A percentile compares a stretch with the other conserved stretches of the same genome.
Conservation (phyloP, 2,329 filamentous ascomycete species). For the Coniochaeta hoffmannii region DNA sequence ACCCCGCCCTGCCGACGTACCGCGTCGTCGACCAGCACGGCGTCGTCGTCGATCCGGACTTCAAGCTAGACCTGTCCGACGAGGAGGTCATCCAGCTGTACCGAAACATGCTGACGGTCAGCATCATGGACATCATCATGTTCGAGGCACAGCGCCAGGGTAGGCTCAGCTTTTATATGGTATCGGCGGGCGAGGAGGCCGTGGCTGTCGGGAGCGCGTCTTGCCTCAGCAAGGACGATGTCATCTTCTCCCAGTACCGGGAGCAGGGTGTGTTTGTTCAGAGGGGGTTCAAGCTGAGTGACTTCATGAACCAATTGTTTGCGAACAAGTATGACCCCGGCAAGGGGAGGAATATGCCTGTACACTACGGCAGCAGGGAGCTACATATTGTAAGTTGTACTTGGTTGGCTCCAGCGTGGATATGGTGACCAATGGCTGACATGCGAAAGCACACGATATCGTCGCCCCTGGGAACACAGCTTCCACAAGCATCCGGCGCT, state of each 20-base stretch:
- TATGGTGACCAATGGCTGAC: neutral
- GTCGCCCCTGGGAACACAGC: conserved; percentile 70
- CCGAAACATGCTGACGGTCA: conserved; percentile 58
- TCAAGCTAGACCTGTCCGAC: conserved; percentile 62
- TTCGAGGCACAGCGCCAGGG: conserved; percentile 95
- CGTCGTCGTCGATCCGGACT: conserved; percentile 65
- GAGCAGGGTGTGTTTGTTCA: conserved; percentile 89
- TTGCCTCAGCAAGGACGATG: conserved; percentile 74
- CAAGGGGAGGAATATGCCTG: conserved; percentile 88
- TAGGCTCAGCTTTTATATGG: conserved; percentile 96
- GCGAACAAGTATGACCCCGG: conserved; percentile 76
- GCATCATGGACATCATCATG: conserved; percentile 96
- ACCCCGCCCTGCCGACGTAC: conserved; percentile 80
- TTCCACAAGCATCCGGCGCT: conserved; percentile 71
- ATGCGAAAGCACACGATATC: conserved; percentile 60
- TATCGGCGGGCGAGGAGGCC: conserved; percentile 88
- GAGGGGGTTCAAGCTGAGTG: conserved; percentile 74
- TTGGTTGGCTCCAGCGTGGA: neutral
- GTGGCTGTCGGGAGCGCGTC: conserved; percentile 85
- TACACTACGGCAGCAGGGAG: conserved; percentile 83
- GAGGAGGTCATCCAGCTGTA: conserved; percentile 53
- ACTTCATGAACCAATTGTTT: conserved; percentile 96
- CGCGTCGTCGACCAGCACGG: conserved; percentile 88
- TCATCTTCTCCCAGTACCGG: conserved; percentile 90
- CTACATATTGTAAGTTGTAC: conserved; percentile 64